Evolutionary conservation across 1,284 basidiomycete genomes (phyloP).

Genomic region (Porodaedalea pini): DNA sequence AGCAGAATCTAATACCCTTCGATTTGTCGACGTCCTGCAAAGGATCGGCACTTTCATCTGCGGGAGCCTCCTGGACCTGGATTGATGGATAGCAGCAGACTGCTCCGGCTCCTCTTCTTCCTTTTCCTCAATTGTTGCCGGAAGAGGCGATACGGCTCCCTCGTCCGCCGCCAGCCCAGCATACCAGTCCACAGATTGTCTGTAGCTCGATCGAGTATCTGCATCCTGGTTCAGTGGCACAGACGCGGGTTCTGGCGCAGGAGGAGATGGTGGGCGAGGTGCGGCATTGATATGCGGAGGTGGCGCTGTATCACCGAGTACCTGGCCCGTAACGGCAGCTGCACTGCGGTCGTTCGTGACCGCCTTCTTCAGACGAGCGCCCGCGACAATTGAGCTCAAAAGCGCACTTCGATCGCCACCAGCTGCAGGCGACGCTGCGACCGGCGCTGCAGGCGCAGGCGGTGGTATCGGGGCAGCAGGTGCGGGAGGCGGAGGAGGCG

Average conservation of each 20-base stretch:
- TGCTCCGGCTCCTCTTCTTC: conserved; percentile 44
- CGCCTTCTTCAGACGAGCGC: conserved; percentile 71
- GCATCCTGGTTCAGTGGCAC: conserved; percentile 28
- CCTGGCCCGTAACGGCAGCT: conserved; percentile 65
- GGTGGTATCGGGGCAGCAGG: conserved; percentile 35
- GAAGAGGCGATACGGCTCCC: conserved; percentile 36
- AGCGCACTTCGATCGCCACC: conserved; percentile 66
- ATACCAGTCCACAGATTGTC: conserved; percentile 92
- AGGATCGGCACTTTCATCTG: conserved; percentile 42
- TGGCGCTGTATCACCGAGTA: conserved; percentile 76
- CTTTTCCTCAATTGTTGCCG: conserved; percentile 55
- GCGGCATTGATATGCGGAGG: conserved; percentile 62
- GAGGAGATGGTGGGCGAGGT: conserved; percentile 43
- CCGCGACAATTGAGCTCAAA: conserved; percentile 80
- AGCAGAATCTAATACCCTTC: conserved; percentile 42
- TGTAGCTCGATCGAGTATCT: conserved; percentile 43
- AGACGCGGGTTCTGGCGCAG: conserved; percentile 25
- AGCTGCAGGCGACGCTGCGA: conserved; percentile 33
- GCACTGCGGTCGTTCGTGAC: conserved; percentile 83
- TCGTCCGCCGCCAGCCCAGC: conserved; percentile 80
- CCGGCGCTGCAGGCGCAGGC: conserved; percentile 36
- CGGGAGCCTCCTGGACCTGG: conserved; percentile 45
- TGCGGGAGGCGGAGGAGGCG: conserved; percentile 34
- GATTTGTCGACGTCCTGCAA: conserved; percentile 79
- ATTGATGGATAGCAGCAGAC: conserved; percentile 44